phyloP scores from a whole-genome alignment of 768 basidiomycete species.

The Suillus fuscotomentosus region DNA sequence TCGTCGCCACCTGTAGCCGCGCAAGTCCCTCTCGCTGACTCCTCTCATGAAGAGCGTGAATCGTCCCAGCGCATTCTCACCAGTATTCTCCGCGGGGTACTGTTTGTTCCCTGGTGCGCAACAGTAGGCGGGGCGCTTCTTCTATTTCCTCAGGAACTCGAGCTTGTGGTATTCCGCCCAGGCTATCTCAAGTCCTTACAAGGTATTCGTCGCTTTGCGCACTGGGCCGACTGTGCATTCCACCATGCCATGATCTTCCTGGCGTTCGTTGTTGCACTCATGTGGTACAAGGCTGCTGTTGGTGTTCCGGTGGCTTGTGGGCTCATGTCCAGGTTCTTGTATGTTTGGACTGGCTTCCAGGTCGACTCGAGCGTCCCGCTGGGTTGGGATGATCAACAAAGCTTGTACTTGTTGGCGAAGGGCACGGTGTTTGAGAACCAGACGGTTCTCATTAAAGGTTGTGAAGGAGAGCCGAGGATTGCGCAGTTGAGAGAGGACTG shows the following conservation, averaged over 20 bases:
- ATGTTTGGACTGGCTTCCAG: constrained; percentile 27
- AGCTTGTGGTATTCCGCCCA: constrained; percentile 24
- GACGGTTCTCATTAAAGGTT: constrained; percentile 1
- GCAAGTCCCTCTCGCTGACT: not conserved
- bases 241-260: constrained; percentile 36
- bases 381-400: constrained; percentile 34
- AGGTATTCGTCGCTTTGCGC: constrained; percentile 36
- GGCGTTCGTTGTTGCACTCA: constrained; percentile 14
- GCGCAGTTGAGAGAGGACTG: not conserved
- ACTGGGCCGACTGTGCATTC: constrained; percentile 35
- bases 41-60: not conserved
- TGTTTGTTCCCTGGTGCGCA: constrained; percentile 37
- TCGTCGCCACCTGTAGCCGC: not conserved
- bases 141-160: constrained; percentile 26
- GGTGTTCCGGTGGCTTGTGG: constrained; percentile 21
- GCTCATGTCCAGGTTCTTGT: constrained; percentile 20
- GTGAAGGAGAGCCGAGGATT: not conserved
- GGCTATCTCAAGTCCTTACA: constrained; percentile 28
- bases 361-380: constrained; percentile 24
- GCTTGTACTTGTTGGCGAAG: constrained; percentile 29
- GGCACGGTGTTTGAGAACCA: constrained; percentile 14
- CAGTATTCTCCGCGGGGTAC: constrained; percentile 14
- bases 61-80: not conserved
- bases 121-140: constrained; percentile 33
- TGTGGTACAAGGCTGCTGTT: constrained; percentile 19